Evolutionary conservation across 2,329 filamentous ascomycete genomes (phyloP).

Genomic region (Triangularia verruculosa): DNA sequence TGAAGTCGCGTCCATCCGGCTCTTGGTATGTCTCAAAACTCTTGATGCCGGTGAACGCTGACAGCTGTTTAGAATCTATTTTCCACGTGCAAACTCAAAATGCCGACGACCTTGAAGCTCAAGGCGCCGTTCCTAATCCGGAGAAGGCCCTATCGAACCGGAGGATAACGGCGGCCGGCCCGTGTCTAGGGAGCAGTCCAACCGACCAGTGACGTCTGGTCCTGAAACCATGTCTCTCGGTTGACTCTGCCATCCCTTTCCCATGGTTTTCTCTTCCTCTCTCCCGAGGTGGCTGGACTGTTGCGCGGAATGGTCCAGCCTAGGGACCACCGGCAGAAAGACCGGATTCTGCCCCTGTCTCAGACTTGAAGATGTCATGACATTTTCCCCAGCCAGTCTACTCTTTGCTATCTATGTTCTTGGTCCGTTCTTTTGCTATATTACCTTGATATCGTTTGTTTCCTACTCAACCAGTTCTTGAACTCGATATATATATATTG

Average conservation of each 20-base stretch:
- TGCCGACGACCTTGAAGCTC: no score
- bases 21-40: no score
- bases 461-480: no score
- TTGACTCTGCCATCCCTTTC: background rate
- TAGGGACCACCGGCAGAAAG: no score
- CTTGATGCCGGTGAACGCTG: no score
- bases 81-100: no score
- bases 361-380: background rate
- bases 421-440: no score
- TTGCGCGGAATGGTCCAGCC: background rate
- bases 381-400: background rate
- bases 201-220: background rate
- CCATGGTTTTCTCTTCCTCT: conserved; percentile 1
- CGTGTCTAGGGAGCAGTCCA: background rate
- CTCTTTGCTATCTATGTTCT: background rate
- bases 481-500: background rate
- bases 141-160: no score
- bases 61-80: no score
- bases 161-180: background rate
- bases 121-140: no score
- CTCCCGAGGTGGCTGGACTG: conserved; percentile 13
- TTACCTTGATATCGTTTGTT: no score
- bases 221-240: background rate
- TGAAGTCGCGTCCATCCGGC: no score
- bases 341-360: background rate